Evolutionary conservation across 1,139 yeast genomes (phyloP).

Genomic region (Blastobotrys indianensis): DNA sequence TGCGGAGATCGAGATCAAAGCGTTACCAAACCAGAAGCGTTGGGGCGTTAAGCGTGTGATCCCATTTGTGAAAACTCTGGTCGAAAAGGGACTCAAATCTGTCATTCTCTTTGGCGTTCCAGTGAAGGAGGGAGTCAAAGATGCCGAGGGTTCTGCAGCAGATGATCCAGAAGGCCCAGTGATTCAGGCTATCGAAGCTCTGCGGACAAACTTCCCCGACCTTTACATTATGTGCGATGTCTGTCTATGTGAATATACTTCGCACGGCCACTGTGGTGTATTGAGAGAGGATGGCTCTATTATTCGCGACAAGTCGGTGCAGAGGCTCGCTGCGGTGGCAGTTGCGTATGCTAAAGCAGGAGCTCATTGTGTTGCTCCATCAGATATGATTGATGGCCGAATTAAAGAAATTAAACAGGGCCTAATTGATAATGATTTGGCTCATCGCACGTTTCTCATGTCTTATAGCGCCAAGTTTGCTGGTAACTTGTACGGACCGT

Average conservation of each 20-base stretch:
- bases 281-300: constrained; percentile 80
- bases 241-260: constrained; percentile 92
- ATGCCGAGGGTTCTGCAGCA: constrained; percentile 78
- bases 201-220: constrained; percentile 65
- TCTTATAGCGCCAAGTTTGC: constrained; percentile 92
- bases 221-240: constrained; percentile 90
- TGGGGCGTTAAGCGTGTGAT: constrained; percentile 76
- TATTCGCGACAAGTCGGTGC: constrained; percentile 67
- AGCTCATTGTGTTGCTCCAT: constrained; percentile 93
- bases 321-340: constrained; percentile 89
- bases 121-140: constrained; percentile 66
- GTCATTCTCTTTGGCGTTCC: constrained; percentile 94
- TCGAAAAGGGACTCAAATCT: constrained; percentile 74
- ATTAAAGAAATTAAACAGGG: constrained; percentile 83
- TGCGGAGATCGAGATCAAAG: constrained; percentile 65
- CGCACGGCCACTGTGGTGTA: constrained; percentile 96
- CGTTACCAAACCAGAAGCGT: constrained; percentile 83
- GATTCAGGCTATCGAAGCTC: constrained; percentile 63
- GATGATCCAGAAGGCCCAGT: constrained; percentile 98
- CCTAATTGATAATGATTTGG: constrained; percentile 72
- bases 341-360: constrained; percentile 95
- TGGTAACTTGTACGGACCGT: constrained; percentile 92
- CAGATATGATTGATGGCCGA: constrained; percentile 97
- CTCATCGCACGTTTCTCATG: constrained; percentile 84
- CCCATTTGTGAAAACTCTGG: constrained; percentile 63